Percentiles rank a stretch among this genome's conserved stretches.
Conservation (phyloP, 768 basidiomycete species). For the Chalciporus chontae region DNA sequence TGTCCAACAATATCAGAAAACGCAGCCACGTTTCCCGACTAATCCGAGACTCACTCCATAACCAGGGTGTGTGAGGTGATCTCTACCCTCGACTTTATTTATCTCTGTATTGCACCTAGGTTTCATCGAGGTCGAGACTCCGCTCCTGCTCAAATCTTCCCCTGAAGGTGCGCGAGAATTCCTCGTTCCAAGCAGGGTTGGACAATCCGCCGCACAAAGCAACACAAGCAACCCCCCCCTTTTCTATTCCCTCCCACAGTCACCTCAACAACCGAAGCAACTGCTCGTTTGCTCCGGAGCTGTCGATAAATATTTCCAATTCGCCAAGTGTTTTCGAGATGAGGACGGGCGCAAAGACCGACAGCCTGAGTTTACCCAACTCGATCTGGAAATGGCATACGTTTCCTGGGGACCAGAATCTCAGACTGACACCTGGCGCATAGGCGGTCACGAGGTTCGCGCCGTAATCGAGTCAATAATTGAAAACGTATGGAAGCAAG, state of each 20-base stretch:
- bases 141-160: slow-evolving; percentile 83
- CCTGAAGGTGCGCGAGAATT: slow-evolving; percentile 95
- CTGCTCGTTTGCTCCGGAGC: slow-evolving; percentile 86
- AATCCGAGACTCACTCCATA: slow-evolving; percentile 68
- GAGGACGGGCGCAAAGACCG: slow-evolving; percentile 94
- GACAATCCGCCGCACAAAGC: slow-evolving; percentile 28
- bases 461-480: slow-evolving; percentile 74
- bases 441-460: slow-evolving; percentile 83
- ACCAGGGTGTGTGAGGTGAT: slow-evolving; percentile 51
- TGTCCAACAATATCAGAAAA: slow-evolving; percentile 77
- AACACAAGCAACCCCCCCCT: slow-evolving; percentile 31
- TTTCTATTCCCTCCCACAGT: slow-evolving; percentile 91
- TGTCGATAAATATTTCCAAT: slow-evolving; percentile 88
- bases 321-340: slow-evolving; percentile 93
- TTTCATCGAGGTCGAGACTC: slow-evolving; percentile 93
- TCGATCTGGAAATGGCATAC: slow-evolving; percentile 96
- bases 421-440: slow-evolving; percentile 58
- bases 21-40: slow-evolving; percentile 80
- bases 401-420: slow-evolving; percentile 67
- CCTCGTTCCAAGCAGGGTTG: slow-evolving; percentile 74
- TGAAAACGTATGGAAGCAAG: slow-evolving; percentile 68
- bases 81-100: slow-evolving; percentile 8
- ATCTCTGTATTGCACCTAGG: slow-evolving; percentile 40
- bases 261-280: slow-evolving; percentile 96
- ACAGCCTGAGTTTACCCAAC: slow-evolving; percentile 95